Base-by-base conservation (phyloP, 139 green algal species). In the Tetradesmus lagerheimii region DNA sequence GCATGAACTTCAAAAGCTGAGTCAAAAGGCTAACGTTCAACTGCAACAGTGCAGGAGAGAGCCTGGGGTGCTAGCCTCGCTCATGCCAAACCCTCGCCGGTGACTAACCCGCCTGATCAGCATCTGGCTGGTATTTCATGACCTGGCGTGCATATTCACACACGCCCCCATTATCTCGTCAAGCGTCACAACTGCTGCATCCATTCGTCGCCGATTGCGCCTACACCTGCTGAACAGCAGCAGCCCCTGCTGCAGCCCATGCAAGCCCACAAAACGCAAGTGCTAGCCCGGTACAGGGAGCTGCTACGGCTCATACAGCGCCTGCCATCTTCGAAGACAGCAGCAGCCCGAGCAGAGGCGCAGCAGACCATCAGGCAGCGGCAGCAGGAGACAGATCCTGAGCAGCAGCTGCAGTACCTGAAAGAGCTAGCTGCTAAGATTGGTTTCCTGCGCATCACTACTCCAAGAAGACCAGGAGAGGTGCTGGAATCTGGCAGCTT, bases 381-480 rank as follows among this genome's bases (percentile, higher is more conserved):
- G 27, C 27, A 15, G 0, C 16, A 75, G 16, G 92, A 90, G 80
- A 50, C 29, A 16, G 85, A 94, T 41, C 77, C 84, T 1, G 87
- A 91, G 43, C 35, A 82, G 6, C 43, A 67, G 50, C 71, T 92
- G 39, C 34, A 91, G 9, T 64, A 93, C 62, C 38, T 88, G 25
- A 89, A 89, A 5, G 92, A 93, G 76, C 89, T 93, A 4, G 82
- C 57, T 4, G 90, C 92, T 0, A 87, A 41, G 14, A 89, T 94
- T 27, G 84, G 75, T 1, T 94, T 88, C 38, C 47, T 94, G 57
- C 80, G 90, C 1, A 89, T 93, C 25, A 84, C 85, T 1, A 93
- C 92, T 15, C 92, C 92, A 0, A 89, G 89, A 76, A 79, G 31
- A 38, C 80, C 90, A 23, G 89, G 89, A 0, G 92, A 93, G 35